Percentiles rank a stretch among this genome's conserved stretches.
These are phyloP conservation scores for Lachnellula suecica DNA, from an alignment of 2,329 filamentous ascomycete species.

Conservation along the genomic window DNA sequence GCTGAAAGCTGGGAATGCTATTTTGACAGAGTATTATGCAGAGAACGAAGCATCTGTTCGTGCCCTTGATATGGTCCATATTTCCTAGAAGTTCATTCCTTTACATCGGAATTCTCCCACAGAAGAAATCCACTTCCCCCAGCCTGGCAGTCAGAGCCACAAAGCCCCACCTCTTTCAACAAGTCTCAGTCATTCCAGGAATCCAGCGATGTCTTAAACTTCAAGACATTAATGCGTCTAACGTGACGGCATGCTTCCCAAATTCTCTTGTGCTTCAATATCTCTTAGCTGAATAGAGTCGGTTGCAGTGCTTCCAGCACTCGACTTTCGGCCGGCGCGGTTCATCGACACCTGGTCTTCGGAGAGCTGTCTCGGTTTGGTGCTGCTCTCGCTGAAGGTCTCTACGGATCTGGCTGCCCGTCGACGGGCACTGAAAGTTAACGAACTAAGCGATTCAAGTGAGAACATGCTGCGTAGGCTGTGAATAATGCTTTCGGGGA, in stretches of 20 bases:
- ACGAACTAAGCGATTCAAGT: background rate
- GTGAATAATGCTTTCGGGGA: background rate
- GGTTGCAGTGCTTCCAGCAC: background rate
- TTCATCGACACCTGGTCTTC: background rate
- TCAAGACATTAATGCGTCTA: too few relatives aligned
- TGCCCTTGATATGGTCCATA: too few relatives aligned
- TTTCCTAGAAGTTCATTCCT: too few relatives aligned
- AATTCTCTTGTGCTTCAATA: background rate
- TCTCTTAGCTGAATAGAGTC: background rate
- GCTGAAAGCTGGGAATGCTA: too few relatives aligned
- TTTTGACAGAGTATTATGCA: too few relatives aligned
- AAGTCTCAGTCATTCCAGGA: too few relatives aligned
- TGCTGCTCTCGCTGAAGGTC: background rate
- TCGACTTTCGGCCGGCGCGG: background rate
- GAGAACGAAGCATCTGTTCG: too few relatives aligned
- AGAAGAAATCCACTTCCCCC: too few relatives aligned
- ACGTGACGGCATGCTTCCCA: background rate
- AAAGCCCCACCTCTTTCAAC: too few relatives aligned
- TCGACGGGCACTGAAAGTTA: background rate
- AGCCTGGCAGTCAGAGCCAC: too few relatives aligned
- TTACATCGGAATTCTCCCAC: too few relatives aligned
- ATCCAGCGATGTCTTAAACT: too few relatives aligned
- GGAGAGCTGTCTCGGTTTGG: background rate
- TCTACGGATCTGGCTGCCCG: background rate
- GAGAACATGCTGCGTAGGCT: conserved; percentile 1